phyloP scores from a whole-genome alignment of 768 basidiomycete genomes.

The Agaricus subrufescens region DNA sequence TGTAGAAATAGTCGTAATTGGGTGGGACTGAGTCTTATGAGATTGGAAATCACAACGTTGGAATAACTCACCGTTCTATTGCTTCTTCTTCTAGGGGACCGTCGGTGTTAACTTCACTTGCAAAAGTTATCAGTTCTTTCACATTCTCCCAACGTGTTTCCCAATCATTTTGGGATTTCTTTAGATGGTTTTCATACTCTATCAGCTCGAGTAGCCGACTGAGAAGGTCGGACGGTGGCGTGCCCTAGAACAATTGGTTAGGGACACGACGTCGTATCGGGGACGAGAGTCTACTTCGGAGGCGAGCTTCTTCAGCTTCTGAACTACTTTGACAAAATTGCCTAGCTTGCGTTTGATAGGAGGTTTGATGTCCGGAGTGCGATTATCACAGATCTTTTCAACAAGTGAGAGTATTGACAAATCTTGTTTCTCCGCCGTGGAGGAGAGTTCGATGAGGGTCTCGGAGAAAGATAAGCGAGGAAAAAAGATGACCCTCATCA shows the following conservation, averaged over 20 bases:
- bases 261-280: not conserved
- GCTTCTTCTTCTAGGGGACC: slow-evolving; percentile 11
- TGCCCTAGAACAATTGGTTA: slow-evolving; percentile 34
- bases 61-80: slow-evolving; percentile 1
- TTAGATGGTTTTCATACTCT: slow-evolving; percentile 64
- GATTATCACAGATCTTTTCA: slow-evolving; percentile 60
- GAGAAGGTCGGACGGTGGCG: slow-evolving; percentile 60
- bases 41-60: not conserved
- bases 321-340: slow-evolving; percentile 55
- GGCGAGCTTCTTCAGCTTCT: slow-evolving; percentile 47
- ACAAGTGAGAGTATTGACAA: slow-evolving; percentile 53
- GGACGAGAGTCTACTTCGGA: slow-evolving; percentile 37
- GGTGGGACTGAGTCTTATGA: slow-evolving; percentile 28
- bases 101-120: slow-evolving; percentile 47
- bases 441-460: slow-evolving; percentile 58
- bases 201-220: slow-evolving; percentile 49
- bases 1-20: slow-evolving; percentile 71
- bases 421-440: slow-evolving; percentile 45
- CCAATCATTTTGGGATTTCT: slow-evolving; percentile 68
- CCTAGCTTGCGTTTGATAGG: slow-evolving; percentile 59
- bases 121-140: slow-evolving; percentile 77
- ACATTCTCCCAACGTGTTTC: slow-evolving; percentile 84
- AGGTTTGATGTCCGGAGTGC: slow-evolving; percentile 61
- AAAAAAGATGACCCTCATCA: not conserved
- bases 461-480: slow-evolving; percentile 19